Evolutionary conservation across 805 yeast species (phyloP), one percentile per base, ranked within the genome.

Genomic region (Maudiozyma saulgeensis): DNA sequence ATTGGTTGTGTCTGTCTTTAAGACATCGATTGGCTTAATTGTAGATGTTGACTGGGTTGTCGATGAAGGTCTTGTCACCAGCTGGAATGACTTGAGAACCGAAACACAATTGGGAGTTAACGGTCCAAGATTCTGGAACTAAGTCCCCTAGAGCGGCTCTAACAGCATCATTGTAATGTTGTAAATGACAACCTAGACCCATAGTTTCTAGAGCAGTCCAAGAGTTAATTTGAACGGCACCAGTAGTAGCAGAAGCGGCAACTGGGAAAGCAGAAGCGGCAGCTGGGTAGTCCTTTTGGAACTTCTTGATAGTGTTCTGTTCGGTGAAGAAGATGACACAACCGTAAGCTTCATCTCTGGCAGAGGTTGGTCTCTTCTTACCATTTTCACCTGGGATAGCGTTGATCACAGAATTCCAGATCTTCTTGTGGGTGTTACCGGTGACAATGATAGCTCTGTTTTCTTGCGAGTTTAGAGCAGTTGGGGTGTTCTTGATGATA

Each of bases 401-500:
- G 16, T 65, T 64, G 50, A 63, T 65, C 35, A 73, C 77, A 25
- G 67, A 52, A 49, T 64, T 64, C 81, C 81, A 77, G 16, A 75
- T 70, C 48, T 66, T 55, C 50, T 67, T 70, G 68, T 74, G 79
- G 44, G 71, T 55, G 2, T 61, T 72, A 51, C 78, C 79, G 46
- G 73, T 70, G 45, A 77, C 44, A 51, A 77, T 68, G 23, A 75
- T 59, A 21, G 80, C 80, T 44, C 80, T 70, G 58, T 69, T 66
- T 43, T 72, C 67, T 63, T 77, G 81, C 43, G 75, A 70, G 68
- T 77, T 77, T 71, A 75, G 77, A 26, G 75, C 60, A 19, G 78
- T 72, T 58, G 81, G 81, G 15, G 76, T 72, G 56, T 72, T 63
- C 58, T 72, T 74, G 47, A 77, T 67, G 43, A 75, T 67, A 31